Base-by-base conservation (phyloP, 345 rosid genomes). In the Pugionium cornutum region DNA sequence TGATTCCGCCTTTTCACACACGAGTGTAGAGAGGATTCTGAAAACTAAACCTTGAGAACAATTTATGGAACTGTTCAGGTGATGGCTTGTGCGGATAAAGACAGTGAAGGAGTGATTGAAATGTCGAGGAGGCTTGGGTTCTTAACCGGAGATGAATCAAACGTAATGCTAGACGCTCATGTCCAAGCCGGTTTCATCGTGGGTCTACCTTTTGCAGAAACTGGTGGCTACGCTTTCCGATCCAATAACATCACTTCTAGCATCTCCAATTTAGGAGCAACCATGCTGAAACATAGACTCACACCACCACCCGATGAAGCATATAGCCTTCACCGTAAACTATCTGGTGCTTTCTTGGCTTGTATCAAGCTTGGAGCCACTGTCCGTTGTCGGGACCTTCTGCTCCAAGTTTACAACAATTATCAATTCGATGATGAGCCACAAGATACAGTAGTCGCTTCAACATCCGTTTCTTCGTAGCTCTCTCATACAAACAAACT, bases 301-400 rank as follows among this genome's bases (percentile, higher is more conserved):
- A 88, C 96, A 3, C 97, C 97, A 9, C 99, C 99, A 0, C 97
- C 97, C 0, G 99, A 88, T 9, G 97, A 94, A 74, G 95, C 82
- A 4, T 94, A 94, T 79, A 90, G 99, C 69, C 99, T 94, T 66
- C 99, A 94, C 62, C 83, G 96, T 43, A 94, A 94, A 82, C 91
- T 94, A 36, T 85, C 97, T 1, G 97, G 99, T n/a, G 84, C 97
- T 29, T 90, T 94, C 81, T 82, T 94, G 63, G 99, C 95, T 41
- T 88, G 96, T 78, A 90, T 94, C 29, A 90, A 94, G 77, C 83
- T 90, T 11, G 82, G 96, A 73, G 91, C 99, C 1, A 79, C 81
- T 30, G 96, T 90, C 2, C 91, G 86, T 2, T 90, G 95, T 68
- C 81, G 91, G 74, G 91, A 90, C 43, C 62, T 94, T 47, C 75